Conservation (phyloP, 179 eudicot genomes). For the Patellifolia procumbens region DNA sequence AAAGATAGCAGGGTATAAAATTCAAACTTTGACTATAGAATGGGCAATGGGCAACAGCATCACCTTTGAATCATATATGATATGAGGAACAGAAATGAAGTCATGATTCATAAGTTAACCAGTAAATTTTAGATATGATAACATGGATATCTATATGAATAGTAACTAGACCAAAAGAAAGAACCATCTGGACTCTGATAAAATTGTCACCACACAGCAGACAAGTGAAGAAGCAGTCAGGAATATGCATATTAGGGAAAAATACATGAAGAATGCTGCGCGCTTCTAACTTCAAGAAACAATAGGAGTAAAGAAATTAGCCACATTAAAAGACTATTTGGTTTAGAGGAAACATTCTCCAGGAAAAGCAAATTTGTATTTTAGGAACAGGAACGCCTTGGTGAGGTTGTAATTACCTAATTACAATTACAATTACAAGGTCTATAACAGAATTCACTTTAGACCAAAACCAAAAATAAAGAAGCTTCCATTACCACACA, state of each 20-base stretch:
- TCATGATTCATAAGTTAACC: conserved; percentile 2
- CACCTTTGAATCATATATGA: background rate
- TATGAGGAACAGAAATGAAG: background rate
- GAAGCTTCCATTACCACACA: background rate
- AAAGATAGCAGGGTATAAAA: conserved; percentile 17
- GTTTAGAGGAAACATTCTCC: no score
- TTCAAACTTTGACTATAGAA: conserved; percentile 11
- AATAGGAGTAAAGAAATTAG: background rate
- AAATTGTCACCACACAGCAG: conserved; percentile 3
- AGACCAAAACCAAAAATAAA: background rate
- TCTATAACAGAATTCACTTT: background rate
- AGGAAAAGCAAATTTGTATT: background rate
- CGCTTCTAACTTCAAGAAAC: background rate
- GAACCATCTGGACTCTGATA: background rate
- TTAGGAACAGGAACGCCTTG: no score
- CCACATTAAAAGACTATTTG: no score
- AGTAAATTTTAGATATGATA: background rate
- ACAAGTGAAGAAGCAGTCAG: background rate
- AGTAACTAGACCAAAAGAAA: background rate
- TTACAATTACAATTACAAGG: background rate
- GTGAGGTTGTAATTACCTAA: background rate
- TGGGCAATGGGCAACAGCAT: background rate
- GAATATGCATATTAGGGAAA: background rate
- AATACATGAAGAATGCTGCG: background rate
- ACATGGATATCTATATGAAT: background rate